These are phyloP conservation scores for Kodamaea fukazawae DNA, from an alignment of 805 yeast species.

Conservation along the genomic window DNA sequence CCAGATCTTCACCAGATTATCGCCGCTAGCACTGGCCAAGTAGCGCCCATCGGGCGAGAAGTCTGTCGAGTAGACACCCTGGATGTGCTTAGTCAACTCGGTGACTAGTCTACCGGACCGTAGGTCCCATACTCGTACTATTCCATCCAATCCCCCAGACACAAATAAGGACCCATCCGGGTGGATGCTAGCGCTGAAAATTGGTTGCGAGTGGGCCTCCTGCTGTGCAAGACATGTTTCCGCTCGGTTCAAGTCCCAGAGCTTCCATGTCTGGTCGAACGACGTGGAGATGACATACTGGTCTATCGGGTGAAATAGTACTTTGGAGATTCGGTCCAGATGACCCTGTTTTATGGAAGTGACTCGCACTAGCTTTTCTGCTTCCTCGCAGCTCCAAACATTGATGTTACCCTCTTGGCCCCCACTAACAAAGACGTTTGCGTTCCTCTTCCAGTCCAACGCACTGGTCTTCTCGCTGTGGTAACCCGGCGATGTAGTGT, in stretches of 20 bases:
- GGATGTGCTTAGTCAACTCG: constrained; percentile 62
- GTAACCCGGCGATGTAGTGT: constrained; percentile 31
- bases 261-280: constrained; percentile 80
- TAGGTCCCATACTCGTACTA: constrained; percentile 80
- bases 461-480: constrained; percentile 70
- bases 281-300: constrained; percentile 65
- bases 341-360: constrained; percentile 23
- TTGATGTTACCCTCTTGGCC: constrained; percentile 38
- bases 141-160: constrained; percentile 76
- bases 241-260: constrained; percentile 67
- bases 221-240: constrained; percentile 56
- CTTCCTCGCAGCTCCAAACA: constrained; percentile 24
- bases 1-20: constrained; percentile 79
- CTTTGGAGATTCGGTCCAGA: constrained; percentile 53
- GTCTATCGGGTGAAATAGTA: constrained; percentile 66
- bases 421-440: constrained; percentile 28
- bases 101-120: constrained; percentile 68
- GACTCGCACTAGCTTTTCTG: not conserved
- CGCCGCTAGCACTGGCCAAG: constrained; percentile 82
- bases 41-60: constrained; percentile 78
- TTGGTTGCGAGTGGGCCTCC: constrained; percentile 82
- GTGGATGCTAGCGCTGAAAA: constrained; percentile 61
- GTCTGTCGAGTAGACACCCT: constrained; percentile 65
- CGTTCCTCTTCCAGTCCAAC: constrained; percentile 54
- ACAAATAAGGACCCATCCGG: constrained; percentile 75